Percentiles rank a stretch among this genome's conserved stretches.
Evolutionary conservation across 148 eudicot species (phyloP).

Genomic region (Diospyros kaki): DNA sequence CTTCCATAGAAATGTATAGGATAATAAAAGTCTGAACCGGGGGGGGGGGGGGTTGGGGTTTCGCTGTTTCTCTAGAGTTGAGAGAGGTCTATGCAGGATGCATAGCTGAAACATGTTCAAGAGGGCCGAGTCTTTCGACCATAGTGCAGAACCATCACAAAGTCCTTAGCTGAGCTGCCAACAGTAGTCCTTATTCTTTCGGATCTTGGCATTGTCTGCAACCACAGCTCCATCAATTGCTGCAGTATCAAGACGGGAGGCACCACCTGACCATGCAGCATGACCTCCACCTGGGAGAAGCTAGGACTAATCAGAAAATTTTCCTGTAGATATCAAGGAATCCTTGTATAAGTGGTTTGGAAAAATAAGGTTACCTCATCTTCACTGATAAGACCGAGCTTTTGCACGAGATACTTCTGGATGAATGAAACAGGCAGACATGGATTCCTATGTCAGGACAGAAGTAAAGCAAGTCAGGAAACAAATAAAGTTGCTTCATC

Average conservation of each 20-base stretch:
- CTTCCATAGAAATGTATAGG: too few relatives aligned
- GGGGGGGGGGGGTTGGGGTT: too few relatives aligned
- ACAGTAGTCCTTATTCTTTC: not conserved
- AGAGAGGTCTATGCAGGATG: too few relatives aligned
- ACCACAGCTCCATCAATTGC: constrained; percentile 9
- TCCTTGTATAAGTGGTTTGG: too few relatives aligned
- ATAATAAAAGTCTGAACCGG: too few relatives aligned
- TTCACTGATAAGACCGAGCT: constrained; percentile 25
- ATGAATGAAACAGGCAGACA: constrained; percentile 19
- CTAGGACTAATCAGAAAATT: not conserved
- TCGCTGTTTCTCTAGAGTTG: too few relatives aligned
- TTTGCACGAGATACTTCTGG: constrained; percentile 20
- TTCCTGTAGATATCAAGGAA: not conserved
- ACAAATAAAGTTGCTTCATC: not conserved
- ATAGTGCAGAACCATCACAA: constrained; percentile 23
- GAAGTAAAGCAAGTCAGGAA: not conserved
- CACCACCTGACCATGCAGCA: constrained; percentile 6
- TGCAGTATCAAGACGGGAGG: constrained; percentile 2
- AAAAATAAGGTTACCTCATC: constrained; percentile 20
- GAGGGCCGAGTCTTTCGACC: constrained; percentile 16
- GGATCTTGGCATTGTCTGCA: not conserved
- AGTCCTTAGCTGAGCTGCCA: constrained; percentile 19
- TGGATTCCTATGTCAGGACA: constrained; percentile 18
- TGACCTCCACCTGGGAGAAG: constrained; percentile 9
- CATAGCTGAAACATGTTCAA: not conserved